These are phyloP conservation scores for Ustilago loliicola DNA, from an alignment of 1,284 basidiomycete genomes.

Conservation along the genomic window DNA sequence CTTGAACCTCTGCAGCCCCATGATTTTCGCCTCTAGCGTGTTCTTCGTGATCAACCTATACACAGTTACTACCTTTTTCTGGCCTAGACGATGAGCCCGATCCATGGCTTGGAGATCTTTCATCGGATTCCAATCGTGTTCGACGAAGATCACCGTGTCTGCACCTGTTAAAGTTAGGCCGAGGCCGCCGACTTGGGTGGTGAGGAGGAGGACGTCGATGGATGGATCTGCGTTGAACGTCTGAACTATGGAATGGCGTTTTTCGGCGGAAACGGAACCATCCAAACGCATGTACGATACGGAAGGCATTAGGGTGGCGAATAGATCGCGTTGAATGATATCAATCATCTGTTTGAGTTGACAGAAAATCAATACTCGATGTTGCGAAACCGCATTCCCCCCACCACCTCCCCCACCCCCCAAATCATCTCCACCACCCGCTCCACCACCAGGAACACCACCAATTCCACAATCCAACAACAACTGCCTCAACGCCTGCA, in stretches of 20 bases:
- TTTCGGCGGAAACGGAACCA: conserved; percentile 72
- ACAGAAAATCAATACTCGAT: conserved; percentile 98
- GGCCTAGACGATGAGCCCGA: conserved; percentile 95
- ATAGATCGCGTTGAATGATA: conserved; percentile 93
- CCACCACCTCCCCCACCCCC: conserved; percentile 74
- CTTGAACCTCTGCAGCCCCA: conserved; percentile 98
- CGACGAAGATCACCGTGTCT: conserved; percentile 98
- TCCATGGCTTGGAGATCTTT: conserved; percentile 99
- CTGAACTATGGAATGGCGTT: conserved; percentile 80
- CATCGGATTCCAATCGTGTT: conserved; percentile 99
- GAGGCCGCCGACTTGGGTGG: conserved; percentile 95
- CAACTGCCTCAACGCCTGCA: conserved; percentile 76
- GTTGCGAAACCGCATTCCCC: conserved; percentile 80
- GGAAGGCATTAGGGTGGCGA: conserved; percentile 90
- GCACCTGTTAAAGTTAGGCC: conserved; percentile 97
- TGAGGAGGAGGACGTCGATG: conserved; percentile 95
- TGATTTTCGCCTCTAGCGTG: conserved; percentile 98
- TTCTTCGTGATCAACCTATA: conserved; percentile 97
- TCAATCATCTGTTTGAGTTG: conserved; percentile 99
- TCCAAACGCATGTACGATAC: conserved; percentile 99
- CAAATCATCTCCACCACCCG: conserved; percentile 73
- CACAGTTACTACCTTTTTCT: conserved; percentile 99
- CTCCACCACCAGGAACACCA: conserved; percentile 71
- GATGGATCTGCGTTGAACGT: conserved; percentile 98
- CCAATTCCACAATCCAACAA: conserved; percentile 91